Evolutionary conservation across 495 filamentous ascomycete species (phyloP).

Genomic region (Neurospora sp.): DNA sequence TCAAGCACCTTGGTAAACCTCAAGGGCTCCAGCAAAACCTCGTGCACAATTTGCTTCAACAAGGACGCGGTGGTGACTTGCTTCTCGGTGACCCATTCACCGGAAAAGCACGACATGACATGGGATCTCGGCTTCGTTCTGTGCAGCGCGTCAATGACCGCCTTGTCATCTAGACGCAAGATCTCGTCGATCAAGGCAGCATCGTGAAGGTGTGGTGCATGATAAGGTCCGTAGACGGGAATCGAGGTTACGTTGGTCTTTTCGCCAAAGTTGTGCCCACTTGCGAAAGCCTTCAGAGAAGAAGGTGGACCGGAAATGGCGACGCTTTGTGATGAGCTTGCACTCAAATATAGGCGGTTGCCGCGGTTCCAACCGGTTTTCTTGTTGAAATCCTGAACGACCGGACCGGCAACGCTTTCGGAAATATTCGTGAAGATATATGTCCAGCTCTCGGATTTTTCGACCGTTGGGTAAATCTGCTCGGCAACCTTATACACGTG

Average conservation of each 20-base stretch:
- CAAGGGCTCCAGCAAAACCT: slow-evolving; percentile 50
- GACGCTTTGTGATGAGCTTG: slow-evolving; percentile 55
- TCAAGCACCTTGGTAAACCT: slow-evolving; percentile 48
- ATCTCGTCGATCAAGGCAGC: slow-evolving; percentile 51
- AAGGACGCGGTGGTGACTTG: slow-evolving; percentile 34
- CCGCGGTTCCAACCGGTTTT: slow-evolving; percentile 27
- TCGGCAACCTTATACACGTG: slow-evolving; percentile 44
- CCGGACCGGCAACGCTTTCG: slow-evolving; percentile 32
- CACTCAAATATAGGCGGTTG: slow-evolving; percentile 63
- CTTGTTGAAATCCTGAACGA: slow-evolving; percentile 42
- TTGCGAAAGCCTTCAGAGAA: slow-evolving; percentile 48
- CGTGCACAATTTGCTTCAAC: slow-evolving; percentile 41
- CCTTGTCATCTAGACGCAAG: slow-evolving; percentile 33
- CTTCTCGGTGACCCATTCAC: slow-evolving; percentile 31
- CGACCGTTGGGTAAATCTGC: slow-evolving; percentile 36
- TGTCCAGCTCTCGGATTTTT: slow-evolving; percentile 47
- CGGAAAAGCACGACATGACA: slow-evolving; percentile 49
- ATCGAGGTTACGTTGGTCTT: slow-evolving; percentile 45
- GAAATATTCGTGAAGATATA: slow-evolving; percentile 39
- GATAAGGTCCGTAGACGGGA: slow-evolving; percentile 71
- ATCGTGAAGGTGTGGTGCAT: slow-evolving; percentile 64
- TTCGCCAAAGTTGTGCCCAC: slow-evolving; percentile 39
- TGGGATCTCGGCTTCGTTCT: slow-evolving; percentile 41
- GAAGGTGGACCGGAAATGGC: slow-evolving; percentile 72
- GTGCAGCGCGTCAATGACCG: slow-evolving; percentile 28